Evolutionary conservation across 192 early-diverging fungal species (phyloP).

Genomic region (Coemansia sp.): DNA sequence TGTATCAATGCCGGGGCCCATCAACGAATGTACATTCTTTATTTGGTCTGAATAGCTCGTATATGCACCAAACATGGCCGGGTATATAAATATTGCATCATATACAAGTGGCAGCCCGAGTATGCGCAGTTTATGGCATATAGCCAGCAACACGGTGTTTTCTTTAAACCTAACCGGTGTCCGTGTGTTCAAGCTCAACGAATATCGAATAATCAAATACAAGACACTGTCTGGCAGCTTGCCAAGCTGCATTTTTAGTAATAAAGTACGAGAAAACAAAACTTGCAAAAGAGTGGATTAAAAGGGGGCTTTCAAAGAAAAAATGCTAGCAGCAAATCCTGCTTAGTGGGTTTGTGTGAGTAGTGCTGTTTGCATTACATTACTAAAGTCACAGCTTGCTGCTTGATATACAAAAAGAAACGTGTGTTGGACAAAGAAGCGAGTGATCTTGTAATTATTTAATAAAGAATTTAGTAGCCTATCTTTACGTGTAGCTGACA

Average conservation of each 20-base stretch:
- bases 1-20: background rate
- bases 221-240: background rate
- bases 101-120: slow-evolving; percentile 1
- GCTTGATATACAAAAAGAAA: no score
- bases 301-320: background rate
- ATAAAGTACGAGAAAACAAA: background rate
- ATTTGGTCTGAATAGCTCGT: background rate
- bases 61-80: background rate
- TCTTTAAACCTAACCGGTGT: background rate
- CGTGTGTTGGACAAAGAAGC: no score
- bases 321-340: no score
- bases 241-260: background rate
- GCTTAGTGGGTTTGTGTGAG: no score
- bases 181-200: background rate
- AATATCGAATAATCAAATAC: background rate
- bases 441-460: no score
- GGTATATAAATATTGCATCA: background rate
- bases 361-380: no score
- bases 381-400: background rate
- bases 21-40: background rate
- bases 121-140: background rate
- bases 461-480: no score
- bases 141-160: background rate
- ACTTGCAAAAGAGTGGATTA: background rate
- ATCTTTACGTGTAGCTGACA: no score